Evolutionary conservation across 108 stramenopile genomes (phyloP).

Genomic region (Nitzschia sp.): DNA sequence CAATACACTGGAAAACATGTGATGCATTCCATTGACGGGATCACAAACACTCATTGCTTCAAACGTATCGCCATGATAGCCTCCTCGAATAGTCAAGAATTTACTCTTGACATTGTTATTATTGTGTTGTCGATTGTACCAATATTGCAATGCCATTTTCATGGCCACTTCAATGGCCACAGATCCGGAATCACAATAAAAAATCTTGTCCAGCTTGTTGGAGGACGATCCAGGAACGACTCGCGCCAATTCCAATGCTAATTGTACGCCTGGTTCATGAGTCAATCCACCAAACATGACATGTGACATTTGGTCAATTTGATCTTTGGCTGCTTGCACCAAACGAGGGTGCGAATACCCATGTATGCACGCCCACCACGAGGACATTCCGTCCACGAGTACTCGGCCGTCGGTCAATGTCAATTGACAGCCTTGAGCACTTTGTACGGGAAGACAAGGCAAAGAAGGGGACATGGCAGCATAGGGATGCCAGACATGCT

Average conservation of each 20-base stretch:
- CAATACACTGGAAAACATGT: conserved; percentile 54
- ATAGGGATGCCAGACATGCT: conserved; percentile 87
- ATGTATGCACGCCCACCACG: conserved; percentile 89
- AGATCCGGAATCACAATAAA: conserved; percentile 77
- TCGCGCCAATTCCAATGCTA: conserved; percentile 51
- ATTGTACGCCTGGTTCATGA: conserved; percentile 68
- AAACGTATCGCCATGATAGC: conserved; percentile 91
- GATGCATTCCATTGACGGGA: conserved; percentile 86
- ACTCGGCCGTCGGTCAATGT: conserved; percentile 56
- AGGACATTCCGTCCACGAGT: conserved; percentile 87
- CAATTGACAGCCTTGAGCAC: conserved; percentile 63
- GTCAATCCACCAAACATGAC: conserved; percentile 93
- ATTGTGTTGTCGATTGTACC: conserved; percentile 49
- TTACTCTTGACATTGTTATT: conserved; percentile 41
- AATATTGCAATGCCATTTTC: conserved; percentile 93
- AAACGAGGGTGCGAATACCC: conserved; percentile 78
- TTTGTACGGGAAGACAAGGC: conserved; percentile 62
- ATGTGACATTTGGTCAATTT: conserved; percentile 72
- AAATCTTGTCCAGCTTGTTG: conserved; percentile 66
- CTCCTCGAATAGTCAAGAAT: conserved; percentile 73
- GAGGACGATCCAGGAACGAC: conserved; percentile 15
- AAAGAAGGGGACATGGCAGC: conserved; percentile 66
- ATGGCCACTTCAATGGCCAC: conserved; percentile 85
- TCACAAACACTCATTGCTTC: conserved; percentile 91
- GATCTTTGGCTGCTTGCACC: conserved; percentile 65